Percentiles rank a stretch among this genome's conserved stretches.
phyloP scores from a whole-genome alignment of 2,329 filamentous ascomycete genomes.

The Sphaceloma murrayae region DNA sequence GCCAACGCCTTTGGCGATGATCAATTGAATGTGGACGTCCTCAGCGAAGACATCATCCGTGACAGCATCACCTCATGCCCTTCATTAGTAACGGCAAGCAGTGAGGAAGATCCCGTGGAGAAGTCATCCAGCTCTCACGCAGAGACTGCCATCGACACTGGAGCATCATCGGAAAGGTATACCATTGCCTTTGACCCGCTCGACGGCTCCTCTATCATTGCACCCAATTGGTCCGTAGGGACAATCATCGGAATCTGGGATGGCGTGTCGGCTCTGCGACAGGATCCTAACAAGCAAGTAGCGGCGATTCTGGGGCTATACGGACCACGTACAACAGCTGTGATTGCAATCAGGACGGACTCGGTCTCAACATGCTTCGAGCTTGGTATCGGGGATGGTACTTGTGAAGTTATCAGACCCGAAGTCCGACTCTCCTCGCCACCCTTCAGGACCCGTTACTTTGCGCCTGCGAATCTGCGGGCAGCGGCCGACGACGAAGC shows the following conservation, averaged over 20 bases:
- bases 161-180: slow-evolving; percentile 46
- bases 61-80: slow-evolving; percentile 37
- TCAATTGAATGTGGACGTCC: slow-evolving; percentile 50
- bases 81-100: slow-evolving; percentile 44
- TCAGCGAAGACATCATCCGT: slow-evolving; percentile 43
- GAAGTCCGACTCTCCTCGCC: slow-evolving; percentile 32
- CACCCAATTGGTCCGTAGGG: slow-evolving; percentile 34
- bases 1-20: slow-evolving; percentile 51
- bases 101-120: slow-evolving; percentile 53
- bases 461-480: slow-evolving; percentile 54
- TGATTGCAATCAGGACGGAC: slow-evolving; percentile 46
- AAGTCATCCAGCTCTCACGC: too few relatives aligned
- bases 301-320: slow-evolving; percentile 29
- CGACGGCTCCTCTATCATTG: slow-evolving; percentile 51
- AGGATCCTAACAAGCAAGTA: slow-evolving; percentile 24
- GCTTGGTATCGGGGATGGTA: slow-evolving; percentile 33
- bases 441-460: slow-evolving; percentile 46
- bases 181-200: slow-evolving; percentile 55
- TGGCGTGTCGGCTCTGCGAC: slow-evolving; percentile 24
- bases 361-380: slow-evolving; percentile 41
- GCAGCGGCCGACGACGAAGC: slow-evolving; percentile 42
- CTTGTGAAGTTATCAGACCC: slow-evolving; percentile 35
- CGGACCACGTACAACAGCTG: slow-evolving; percentile 34
- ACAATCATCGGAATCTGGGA: slow-evolving; percentile 52
- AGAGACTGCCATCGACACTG: slow-evolving; percentile 22